phyloP scores from a whole-genome alignment of 306 rosid species.

The Castanea mollissima region DNA sequence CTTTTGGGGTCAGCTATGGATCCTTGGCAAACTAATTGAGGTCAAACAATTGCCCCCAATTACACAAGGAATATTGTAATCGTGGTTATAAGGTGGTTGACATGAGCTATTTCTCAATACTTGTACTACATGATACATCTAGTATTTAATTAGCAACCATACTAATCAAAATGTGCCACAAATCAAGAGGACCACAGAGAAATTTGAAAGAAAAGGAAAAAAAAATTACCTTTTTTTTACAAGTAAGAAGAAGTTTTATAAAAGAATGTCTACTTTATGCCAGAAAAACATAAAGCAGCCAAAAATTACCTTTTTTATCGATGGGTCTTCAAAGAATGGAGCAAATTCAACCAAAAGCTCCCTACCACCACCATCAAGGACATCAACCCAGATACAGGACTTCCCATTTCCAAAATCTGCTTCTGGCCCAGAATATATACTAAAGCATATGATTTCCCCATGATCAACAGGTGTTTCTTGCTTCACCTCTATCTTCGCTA shows the following conservation, averaged over 20 bases:
- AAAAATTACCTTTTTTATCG: slow-evolving; percentile 65
- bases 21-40: too few species aligned
- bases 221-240: background rate
- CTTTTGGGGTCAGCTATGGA: too few species aligned
- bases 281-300: too few species aligned
- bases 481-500: slow-evolving; percentile 85
- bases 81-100: background rate
- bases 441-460: slow-evolving; percentile 92
- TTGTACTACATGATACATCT: background rate
- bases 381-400: slow-evolving; percentile 96
- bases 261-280: too few species aligned
- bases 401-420: slow-evolving; percentile 91
- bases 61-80: background rate
- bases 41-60: background rate
- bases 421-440: slow-evolving; percentile 76
- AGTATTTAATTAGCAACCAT: background rate
- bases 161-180: background rate
- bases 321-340: slow-evolving; percentile 72
- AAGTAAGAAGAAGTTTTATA: too few species aligned
- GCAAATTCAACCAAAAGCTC: slow-evolving; percentile 66
- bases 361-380: slow-evolving; percentile 95
- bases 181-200: slow-evolving; percentile 15
- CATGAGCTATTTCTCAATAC: background rate
- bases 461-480: slow-evolving; percentile 92
- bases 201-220: slow-evolving; percentile 1